Evolutionary conservation across 371 early-diverging fungal species (phyloP), one percentile per base, ranked within the genome.

Genomic region (Mucor indicus): DNA sequence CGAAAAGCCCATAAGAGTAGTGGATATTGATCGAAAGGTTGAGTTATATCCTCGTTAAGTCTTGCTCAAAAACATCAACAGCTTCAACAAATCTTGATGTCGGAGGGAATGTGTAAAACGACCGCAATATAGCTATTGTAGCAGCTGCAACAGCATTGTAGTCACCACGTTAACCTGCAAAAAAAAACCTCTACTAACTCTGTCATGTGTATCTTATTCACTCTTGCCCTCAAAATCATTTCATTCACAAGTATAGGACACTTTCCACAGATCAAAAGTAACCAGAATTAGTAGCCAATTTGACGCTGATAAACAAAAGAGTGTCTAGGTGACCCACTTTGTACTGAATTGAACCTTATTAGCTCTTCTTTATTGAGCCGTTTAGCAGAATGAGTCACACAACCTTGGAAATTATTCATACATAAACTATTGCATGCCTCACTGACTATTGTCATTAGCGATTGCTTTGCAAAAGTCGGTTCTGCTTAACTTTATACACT

Each of bases 11-110:
- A 45, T 60, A 51, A 48, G 46, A 36, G 37, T 60, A 44, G 49
- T 51, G 44, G 52, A 60, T 50, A 43, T 54, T 47, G 48, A 55
- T 48, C 60, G 54, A 44, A 60, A 54, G 35, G 60, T 60, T 50
- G 50, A 59, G 46, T 50, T 53, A 40, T 59, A 59, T 59, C 53
- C 60, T 50, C 60, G 60, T 43, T 33, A 60, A 38, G 55, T 54
- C 55, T 54, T 60, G 53, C 48, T 51, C 45, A 50, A 60, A 46
- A 60, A 60, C 30, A 42, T 44, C 48, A 43, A 54, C 43, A 50
- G 42, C 44, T 33, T 60, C 39, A 50, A 53, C 49, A 53, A 59
- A 49, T 53, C 53, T 50, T 46, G 53, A 37, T 59, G 53, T 42
- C 59, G 46, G 29, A 51, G 49, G 39, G 49, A 38, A 49, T 50